These are phyloP conservation scores for Rhodocollybia butyracea DNA, from an alignment of 768 basidiomycete genomes.

Conservation along the genomic window DNA sequence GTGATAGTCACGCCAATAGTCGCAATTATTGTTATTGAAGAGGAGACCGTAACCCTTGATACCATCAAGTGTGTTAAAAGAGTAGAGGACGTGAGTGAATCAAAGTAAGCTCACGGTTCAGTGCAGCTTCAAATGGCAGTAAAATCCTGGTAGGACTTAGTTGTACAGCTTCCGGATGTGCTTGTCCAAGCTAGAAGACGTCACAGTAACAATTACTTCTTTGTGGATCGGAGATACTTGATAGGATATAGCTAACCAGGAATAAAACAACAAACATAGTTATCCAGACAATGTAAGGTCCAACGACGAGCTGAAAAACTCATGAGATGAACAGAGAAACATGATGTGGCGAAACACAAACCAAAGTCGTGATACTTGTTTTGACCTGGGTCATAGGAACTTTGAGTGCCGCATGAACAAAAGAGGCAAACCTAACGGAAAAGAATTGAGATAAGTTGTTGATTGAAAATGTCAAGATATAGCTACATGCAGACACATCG, in stretches of 20 bases:
- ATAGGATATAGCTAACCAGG: not conserved
- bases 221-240: too few relatives aligned
- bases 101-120: not conserved
- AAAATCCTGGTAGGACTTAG: not conserved
- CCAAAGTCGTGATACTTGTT: not conserved
- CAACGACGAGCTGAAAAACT: not conserved
- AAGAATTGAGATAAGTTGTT: not conserved
- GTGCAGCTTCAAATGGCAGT: not conserved
- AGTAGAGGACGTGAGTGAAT: not conserved
- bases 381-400: slow-evolving; percentile 1
- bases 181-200: not conserved
- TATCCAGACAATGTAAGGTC: not conserved
- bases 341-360: not conserved
- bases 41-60: not conserved
- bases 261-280: not conserved
- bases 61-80: not conserved
- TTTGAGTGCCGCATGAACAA: not conserved
- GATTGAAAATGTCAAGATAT: not conserved
- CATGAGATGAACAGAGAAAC: not conserved
- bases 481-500: not conserved
- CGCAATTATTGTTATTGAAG: not conserved
- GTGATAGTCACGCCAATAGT: not conserved
- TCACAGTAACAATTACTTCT: not conserved
- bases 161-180: not conserved
- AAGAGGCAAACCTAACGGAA: not conserved